Conservation (phyloP, 768 basidiomycete genomes). For the Lactarius indigo region DNA sequence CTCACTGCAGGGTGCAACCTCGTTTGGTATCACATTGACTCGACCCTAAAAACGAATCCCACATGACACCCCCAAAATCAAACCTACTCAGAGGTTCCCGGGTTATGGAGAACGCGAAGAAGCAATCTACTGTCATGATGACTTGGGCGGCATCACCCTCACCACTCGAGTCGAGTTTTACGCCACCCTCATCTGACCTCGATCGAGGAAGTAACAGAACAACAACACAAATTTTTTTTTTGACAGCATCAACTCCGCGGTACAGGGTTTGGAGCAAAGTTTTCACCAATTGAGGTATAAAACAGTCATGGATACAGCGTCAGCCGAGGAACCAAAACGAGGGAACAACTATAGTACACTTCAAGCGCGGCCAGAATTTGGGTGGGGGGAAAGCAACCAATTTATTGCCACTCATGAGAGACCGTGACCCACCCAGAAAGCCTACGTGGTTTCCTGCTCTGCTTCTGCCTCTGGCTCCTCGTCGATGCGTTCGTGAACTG, state of each 20-base stretch:
- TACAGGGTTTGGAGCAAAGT: neutral
- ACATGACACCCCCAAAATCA: neutral
- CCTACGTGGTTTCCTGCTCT: conserved; percentile 39
- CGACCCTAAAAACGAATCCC: neutral
- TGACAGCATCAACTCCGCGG: conserved; percentile 5
- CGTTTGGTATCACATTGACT: neutral
- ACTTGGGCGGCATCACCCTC: neutral
- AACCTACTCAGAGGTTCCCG: neutral
- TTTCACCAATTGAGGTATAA: conserved; percentile 19
- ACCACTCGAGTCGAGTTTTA: neutral
- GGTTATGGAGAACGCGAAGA: neutral
- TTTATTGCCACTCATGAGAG: neutral
- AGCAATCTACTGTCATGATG: neutral
- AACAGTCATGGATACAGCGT: conserved; percentile 10
- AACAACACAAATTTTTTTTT: neutral
- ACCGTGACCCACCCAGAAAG: neutral
- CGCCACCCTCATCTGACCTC: neutral
- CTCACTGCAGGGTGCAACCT: neutral
- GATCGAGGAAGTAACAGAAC: neutral
- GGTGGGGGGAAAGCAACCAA: neutral
- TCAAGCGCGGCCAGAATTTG: conserved; percentile 11
- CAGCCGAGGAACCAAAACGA: conserved; percentile 2
- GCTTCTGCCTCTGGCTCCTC: conserved; percentile 66
- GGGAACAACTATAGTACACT: conserved; percentile 20
- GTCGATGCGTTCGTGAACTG: conserved; percentile 63